phyloP scores from a whole-genome alignment of 371 early-diverging fungal species.

The Dichotomocladium elegans region DNA sequence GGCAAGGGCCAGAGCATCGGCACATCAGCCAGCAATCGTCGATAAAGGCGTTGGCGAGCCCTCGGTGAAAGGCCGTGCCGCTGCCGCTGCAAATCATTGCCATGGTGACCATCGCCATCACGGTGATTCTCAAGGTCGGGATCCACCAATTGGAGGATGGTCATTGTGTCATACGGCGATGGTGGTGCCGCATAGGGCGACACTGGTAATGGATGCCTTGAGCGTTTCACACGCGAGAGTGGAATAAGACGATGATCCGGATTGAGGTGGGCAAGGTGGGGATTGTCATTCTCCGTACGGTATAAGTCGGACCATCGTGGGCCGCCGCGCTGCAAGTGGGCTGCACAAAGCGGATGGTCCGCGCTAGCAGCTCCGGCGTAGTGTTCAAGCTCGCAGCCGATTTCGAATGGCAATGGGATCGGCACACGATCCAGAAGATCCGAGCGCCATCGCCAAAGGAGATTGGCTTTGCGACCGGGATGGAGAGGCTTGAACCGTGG shows the following conservation, averaged over 20 bases:
- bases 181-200: constrained; percentile 5
- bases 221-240: neutral
- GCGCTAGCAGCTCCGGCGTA: constrained; percentile 20
- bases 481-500: constrained; percentile 43
- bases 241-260: constrained; percentile 8
- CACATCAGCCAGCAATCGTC: too few species aligned
- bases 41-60: too few species aligned
- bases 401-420: constrained; percentile 36
- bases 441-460: constrained; percentile 38
- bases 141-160: constrained; percentile 10
- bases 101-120: neutral
- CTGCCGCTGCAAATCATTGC: neutral
- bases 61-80: too few species aligned
- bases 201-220: neutral
- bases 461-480: constrained; percentile 36
- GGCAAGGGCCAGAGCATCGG: too few species aligned
- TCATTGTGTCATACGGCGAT: constrained; percentile 13
- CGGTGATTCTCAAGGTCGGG: neutral
- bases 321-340: constrained; percentile 15
- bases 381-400: constrained; percentile 31
- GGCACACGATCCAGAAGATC: constrained; percentile 19
- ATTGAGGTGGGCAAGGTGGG: constrained; percentile 16
- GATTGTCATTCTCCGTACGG: constrained; percentile 2
- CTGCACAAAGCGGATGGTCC: constrained; percentile 6
- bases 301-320: constrained; percentile 32